Evolutionary conservation across 768 basidiomycete species (phyloP).

Genomic region (Mycena crocata): DNA sequence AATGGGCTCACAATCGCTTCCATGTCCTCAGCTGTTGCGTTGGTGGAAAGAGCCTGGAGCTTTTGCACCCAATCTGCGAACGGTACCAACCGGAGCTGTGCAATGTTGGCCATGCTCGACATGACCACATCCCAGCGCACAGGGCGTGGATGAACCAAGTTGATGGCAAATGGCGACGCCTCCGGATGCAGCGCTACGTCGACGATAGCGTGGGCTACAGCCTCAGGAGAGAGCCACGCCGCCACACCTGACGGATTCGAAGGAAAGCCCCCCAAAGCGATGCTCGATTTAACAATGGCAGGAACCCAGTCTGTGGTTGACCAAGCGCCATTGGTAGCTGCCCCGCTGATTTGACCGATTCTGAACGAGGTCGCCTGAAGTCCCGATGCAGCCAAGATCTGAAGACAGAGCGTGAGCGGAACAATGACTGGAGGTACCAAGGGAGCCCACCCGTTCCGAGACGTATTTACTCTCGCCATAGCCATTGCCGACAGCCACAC

Average conservation of each 20-base stretch:
- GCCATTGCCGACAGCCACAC: conserved; percentile 44
- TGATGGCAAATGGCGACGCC: conserved; percentile 39
- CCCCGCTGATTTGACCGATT: conserved; percentile 36
- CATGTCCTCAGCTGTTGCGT: conserved; percentile 41
- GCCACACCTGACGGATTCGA: conserved; percentile 34
- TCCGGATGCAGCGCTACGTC: conserved; percentile 44
- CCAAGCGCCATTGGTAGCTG: conserved; percentile 42
- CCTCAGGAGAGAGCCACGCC: conserved; percentile 52
- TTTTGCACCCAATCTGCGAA: conserved; percentile 44
- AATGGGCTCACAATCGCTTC: conserved; percentile 44
- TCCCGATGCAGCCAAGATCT: conserved; percentile 47
- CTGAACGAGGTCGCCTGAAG: conserved; percentile 47
- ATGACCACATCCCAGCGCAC: conserved; percentile 45
- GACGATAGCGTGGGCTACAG: conserved; percentile 45
- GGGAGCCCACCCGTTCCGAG: conserved; percentile 43
- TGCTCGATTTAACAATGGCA: conserved; percentile 38
- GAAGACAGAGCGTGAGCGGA: conserved; percentile 15
- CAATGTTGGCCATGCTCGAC: conserved; percentile 33
- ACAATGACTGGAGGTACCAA: conserved; percentile 27
- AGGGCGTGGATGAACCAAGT: conserved; percentile 53
- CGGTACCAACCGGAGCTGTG: conserved; percentile 37
- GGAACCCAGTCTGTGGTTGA: conserved; percentile 47
- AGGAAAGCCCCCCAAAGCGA: conserved; percentile 30
- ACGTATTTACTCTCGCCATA: conserved; percentile 51
- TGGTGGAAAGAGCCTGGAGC: conserved; percentile 38